Base-by-base conservation (phyloP, 2,329 filamentous ascomycete genomes). In the Fusarium incarnatum region DNA sequence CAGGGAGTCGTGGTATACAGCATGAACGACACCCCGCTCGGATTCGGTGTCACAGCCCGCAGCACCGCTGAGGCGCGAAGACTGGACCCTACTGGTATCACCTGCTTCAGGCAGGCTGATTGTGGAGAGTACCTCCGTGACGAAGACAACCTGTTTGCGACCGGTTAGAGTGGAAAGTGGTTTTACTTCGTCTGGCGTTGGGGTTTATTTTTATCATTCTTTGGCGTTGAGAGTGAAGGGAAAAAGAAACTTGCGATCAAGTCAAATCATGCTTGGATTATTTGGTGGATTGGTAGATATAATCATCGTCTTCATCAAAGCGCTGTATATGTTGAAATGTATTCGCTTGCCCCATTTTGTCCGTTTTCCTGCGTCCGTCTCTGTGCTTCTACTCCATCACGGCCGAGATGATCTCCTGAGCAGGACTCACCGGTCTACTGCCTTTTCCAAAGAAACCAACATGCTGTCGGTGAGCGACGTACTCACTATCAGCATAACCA, bases 81-180 rank as follows among this genome's bases (percentile, higher is more conserved):
- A 72, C 80, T 98, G 74, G 96, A 98, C 70, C 96, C 96, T 1
- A 99, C 96, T 0, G 94, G 91, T 13, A 91, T 98, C 66, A 91
- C 93, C 12, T 91, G 92, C 58, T 98, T 98, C 82, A 87, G 95
- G 71, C 96, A 99, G 83, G 93, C 93, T 1, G 96, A 99, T 83
- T 92, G 93, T 73, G 96, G 96, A 75, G 95, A 98, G 83, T 99
- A 97, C 78, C 84, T 99, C 77, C 89, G 96, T 78, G 95, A 98
- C 75, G 89, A 91, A 79, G 88, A 90, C 77, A 89, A 87, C 59
- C 78, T 91, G 57, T 91, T 91, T 77, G 85, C 87, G 27, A 83
- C 85, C 30, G 83, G 85, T 60, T 87, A 78, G 58, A 46, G 44
- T 28, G 41, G 32, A 48, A 10, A 37, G 27, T 64, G 25, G 18